Conservation (phyloP, 1,139 yeast genomes). For the Pichia cactophila region DNA sequence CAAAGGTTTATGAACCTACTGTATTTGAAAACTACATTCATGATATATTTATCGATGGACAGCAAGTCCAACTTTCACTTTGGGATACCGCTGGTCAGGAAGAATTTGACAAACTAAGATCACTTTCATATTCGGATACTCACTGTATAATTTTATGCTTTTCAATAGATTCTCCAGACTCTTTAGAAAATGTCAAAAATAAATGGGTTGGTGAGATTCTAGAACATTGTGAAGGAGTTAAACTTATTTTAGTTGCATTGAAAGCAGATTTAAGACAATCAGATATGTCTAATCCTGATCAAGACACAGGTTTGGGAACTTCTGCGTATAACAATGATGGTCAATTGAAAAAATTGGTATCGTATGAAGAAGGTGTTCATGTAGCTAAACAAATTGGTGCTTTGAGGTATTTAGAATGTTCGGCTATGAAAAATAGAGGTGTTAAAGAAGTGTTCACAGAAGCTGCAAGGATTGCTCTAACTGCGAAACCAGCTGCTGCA, state of each 20-base stretch:
- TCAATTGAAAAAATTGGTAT: slow-evolving; percentile 47
- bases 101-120: slow-evolving; percentile 88
- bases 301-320: slow-evolving; percentile 13
- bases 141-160: slow-evolving; percentile 96
- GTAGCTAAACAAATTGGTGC: slow-evolving; percentile 87
- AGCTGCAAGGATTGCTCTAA: slow-evolving; percentile 92
- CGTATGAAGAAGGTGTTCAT: slow-evolving; percentile 75
- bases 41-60: slow-evolving; percentile 92
- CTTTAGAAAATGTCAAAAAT: slow-evolving; percentile 86
- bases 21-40: slow-evolving; percentile 97
- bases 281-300: slow-evolving; percentile 21
- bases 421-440: slow-evolving; percentile 90
- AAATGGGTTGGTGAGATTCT: slow-evolving; percentile 97
- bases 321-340: slow-evolving; percentile 23
- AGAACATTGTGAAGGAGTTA: slow-evolving; percentile 95
- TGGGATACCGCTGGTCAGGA: slow-evolving; percentile 99
- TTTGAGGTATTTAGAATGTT: slow-evolving; percentile 80
- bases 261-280: slow-evolving; percentile 82
- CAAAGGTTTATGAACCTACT: slow-evolving; percentile 97
- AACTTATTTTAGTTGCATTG: slow-evolving; percentile 84
- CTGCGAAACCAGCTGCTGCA: slow-evolving; percentile 66
- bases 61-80: slow-evolving; percentile 81
- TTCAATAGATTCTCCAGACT: slow-evolving; percentile 88
- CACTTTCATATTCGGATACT: slow-evolving; percentile 87
- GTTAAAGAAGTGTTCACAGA: slow-evolving; percentile 96